phyloP scores from a whole-genome alignment of 75 land plant genomes.

The Cupressus sempervirens region DNA sequence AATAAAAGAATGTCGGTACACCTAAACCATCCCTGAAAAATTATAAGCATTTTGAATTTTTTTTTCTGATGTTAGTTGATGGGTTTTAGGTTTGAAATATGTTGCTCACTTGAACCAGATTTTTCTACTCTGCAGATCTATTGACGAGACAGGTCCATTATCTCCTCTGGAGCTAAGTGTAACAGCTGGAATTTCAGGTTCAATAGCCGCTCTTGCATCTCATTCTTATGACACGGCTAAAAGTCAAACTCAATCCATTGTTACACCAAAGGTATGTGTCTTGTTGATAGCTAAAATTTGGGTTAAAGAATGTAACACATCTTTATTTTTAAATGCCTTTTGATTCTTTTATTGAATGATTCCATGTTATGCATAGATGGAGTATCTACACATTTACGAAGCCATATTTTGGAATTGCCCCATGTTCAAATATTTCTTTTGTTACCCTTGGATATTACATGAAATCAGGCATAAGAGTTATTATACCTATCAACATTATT shows the following conservation, averaged over 20 bases:
- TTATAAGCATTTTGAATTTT: not conserved
- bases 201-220: slow-evolving; percentile 61
- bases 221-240: slow-evolving; percentile 69
- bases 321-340: not conserved
- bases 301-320: not conserved
- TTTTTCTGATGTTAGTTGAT: not conserved
- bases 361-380: not conserved
- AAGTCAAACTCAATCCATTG: slow-evolving; percentile 54
- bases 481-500: not conserved
- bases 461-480: not conserved
- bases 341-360: not conserved
- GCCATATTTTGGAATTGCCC: not conserved
- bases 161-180: slow-evolving; percentile 51
- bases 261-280: slow-evolving; percentile 63
- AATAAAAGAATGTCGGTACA: not conserved
- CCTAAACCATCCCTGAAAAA: not conserved
- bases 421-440: not conserved
- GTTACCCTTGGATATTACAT: not conserved
- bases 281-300: not conserved
- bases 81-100: not conserved
- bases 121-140: slow-evolving; percentile 22
- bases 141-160: slow-evolving; percentile 60
- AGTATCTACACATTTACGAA: not conserved
- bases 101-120: not conserved
- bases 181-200: slow-evolving; percentile 70